These are phyloP conservation scores for Mycena floridula DNA, from an alignment of 768 basidiomycete species.

Conservation along the genomic window DNA sequence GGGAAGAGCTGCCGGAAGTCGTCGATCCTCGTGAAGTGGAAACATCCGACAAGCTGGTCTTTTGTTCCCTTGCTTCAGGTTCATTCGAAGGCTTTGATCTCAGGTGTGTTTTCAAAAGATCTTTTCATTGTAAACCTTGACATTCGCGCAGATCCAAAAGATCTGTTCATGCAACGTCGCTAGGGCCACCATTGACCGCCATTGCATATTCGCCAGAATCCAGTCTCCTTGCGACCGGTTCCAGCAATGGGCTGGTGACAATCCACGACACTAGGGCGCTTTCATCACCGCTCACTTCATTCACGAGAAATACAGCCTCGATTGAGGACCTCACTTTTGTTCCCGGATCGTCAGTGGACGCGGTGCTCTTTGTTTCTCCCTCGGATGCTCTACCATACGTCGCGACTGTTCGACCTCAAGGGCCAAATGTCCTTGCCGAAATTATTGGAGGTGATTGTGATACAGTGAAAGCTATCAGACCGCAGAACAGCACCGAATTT, in stretches of 20 bases:
- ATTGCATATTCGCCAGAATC: slow-evolving; percentile 36
- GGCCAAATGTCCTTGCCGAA: slow-evolving; percentile 39
- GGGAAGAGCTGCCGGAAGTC: neutral
- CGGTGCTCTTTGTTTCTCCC: slow-evolving; percentile 42
- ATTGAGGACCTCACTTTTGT: slow-evolving; percentile 13
- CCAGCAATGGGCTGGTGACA: slow-evolving; percentile 45
- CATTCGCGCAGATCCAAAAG: no score
- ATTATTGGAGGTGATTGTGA: slow-evolving; percentile 59
- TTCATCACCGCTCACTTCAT: slow-evolving; percentile 30
- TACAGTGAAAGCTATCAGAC: slow-evolving; percentile 39
- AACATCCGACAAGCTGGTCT: slow-evolving; percentile 40
- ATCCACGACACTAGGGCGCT: slow-evolving; percentile 51
- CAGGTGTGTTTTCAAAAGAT: slow-evolving; percentile 13
- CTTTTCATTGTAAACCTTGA: no score
- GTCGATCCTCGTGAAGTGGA: slow-evolving; percentile 38
- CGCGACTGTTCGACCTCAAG: slow-evolving; percentile 34
- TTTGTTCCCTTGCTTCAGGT: slow-evolving; percentile 50
- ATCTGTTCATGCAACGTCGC: slow-evolving; percentile 18
- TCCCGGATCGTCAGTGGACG: slow-evolving; percentile 10
- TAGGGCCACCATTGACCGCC: slow-evolving; percentile 27
- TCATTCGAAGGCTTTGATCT: slow-evolving; percentile 53
- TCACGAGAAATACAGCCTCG: slow-evolving; percentile 13
- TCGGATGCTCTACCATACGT: slow-evolving; percentile 58
- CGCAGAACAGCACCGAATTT: slow-evolving; percentile 24
- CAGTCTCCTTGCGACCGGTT: slow-evolving; percentile 53